These are phyloP conservation scores for Leccinum pellstonianum DNA, from an alignment of 768 basidiomycete species.

Conservation along the genomic window DNA sequence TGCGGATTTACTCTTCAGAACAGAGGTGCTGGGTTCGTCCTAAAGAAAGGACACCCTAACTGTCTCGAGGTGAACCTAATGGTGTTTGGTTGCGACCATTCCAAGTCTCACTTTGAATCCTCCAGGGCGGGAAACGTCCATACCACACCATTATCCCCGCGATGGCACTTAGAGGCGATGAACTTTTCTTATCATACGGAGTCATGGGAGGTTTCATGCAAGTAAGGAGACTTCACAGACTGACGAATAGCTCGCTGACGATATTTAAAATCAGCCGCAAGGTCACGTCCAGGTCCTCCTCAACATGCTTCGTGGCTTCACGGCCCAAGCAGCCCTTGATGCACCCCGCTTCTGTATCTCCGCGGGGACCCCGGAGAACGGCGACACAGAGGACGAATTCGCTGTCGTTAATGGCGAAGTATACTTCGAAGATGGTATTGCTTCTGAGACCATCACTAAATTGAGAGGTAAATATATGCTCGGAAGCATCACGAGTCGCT, in stretches of 20 bases:
- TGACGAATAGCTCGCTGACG: neutral
- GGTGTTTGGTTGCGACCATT: neutral
- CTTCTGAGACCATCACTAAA: slow-evolving; percentile 56
- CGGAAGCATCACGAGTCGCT: neutral
- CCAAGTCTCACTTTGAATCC: neutral
- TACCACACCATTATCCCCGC: slow-evolving; percentile 97
- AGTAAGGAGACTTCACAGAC: slow-evolving; percentile 34
- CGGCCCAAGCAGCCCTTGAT: slow-evolving; percentile 87
- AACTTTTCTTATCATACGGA: slow-evolving; percentile 85
- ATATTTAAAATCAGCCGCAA: slow-evolving; percentile 61
- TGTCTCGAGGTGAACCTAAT: slow-evolving; percentile 55
- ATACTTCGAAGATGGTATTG: slow-evolving; percentile 84
- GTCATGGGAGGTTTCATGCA: slow-evolving; percentile 95
- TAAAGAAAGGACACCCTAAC: slow-evolving; percentile 84
- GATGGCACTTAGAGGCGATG: slow-evolving; percentile 71
- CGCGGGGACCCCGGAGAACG: slow-evolving; percentile 66
- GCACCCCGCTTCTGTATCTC: slow-evolving; percentile 97
- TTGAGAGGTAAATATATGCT: slow-evolving; percentile 55
- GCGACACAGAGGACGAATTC: slow-evolving; percentile 46
- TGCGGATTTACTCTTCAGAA: slow-evolving; percentile 98
- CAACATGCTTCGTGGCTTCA: slow-evolving; percentile 85
- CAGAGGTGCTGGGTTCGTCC: slow-evolving; percentile 80
- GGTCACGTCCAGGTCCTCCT: slow-evolving; percentile 94
- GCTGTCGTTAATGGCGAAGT: slow-evolving; percentile 76
- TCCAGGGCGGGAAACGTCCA: slow-evolving; percentile 76